Evolutionary conservation across 2,329 filamentous ascomycete genomes (phyloP).

Genomic region (Reticulascus tulasneorum): DNA sequence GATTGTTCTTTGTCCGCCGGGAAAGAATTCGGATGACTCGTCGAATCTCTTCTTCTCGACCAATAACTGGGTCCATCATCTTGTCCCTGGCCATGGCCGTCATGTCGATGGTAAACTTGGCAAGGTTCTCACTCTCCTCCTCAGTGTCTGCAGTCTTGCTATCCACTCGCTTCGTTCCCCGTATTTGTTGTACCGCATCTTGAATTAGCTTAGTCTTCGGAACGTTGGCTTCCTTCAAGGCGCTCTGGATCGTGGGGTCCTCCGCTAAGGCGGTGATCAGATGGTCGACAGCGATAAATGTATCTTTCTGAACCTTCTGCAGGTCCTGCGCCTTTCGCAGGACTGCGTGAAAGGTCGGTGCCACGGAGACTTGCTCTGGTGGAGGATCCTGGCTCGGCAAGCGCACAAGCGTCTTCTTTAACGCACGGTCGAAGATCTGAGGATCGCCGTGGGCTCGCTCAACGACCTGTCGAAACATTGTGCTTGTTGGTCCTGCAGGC

Average conservation of each 20-base stretch:
- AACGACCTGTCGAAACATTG: constrained; percentile 92
- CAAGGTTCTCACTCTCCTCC: constrained; percentile 88
- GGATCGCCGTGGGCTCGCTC: constrained; percentile 91
- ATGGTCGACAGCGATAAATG: constrained; percentile 91
- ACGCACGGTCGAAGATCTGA: constrained; percentile 78
- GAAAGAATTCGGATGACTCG: constrained; percentile 89
- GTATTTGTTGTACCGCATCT: constrained; percentile 84
- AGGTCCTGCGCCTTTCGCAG: constrained; percentile 82
- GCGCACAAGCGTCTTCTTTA: constrained; percentile 90
- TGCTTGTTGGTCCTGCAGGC: constrained; percentile 57
- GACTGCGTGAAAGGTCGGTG: constrained; percentile 76
- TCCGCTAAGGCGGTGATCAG: constrained; percentile 82
- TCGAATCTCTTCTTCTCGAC: constrained; percentile 91
- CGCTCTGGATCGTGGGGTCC: constrained; percentile 68
- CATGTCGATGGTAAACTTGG: constrained; percentile 99
- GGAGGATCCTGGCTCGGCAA: constrained; percentile 93
- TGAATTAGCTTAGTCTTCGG: constrained; percentile 89
- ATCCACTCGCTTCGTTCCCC: constrained; percentile 89
- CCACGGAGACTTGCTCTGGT: constrained; percentile 80
- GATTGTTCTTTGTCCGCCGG: constrained; percentile 96
- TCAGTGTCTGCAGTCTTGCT: constrained; percentile 94
- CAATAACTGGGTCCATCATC: constrained; percentile 97
- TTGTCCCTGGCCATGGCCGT: constrained; percentile 93
- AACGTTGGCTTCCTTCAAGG: constrained; percentile 81
- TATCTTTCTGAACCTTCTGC: constrained; percentile 96